Conservation (phyloP, 257 asterid species). For the Nicotiana tabacum region DNA sequence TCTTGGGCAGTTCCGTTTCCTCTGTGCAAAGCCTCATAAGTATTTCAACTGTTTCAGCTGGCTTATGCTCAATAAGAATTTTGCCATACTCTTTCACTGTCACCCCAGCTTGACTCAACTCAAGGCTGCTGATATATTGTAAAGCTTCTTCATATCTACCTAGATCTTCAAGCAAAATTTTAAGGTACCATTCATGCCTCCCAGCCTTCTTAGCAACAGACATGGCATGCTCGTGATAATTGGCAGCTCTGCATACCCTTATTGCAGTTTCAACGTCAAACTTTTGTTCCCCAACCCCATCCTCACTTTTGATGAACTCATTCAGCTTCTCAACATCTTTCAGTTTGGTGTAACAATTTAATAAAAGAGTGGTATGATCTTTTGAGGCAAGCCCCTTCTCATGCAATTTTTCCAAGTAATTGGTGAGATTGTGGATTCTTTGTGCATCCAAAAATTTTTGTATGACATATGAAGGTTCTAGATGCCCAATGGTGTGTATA, state of each 20-base stretch:
- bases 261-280: slow-evolving; percentile 97
- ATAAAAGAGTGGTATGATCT: slow-evolving; percentile 92
- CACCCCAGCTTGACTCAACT: slow-evolving; percentile 93
- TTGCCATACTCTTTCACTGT: slow-evolving; percentile 93
- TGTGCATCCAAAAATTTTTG: slow-evolving; percentile 98
- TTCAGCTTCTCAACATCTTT: slow-evolving; percentile 91
- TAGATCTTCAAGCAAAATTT: slow-evolving; percentile 91
- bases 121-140: slow-evolving; percentile 81
- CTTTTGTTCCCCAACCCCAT: slow-evolving; percentile 70
- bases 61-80: slow-evolving; percentile 85
- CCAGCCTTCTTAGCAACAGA: slow-evolving; percentile 96
- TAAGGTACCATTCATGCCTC: slow-evolving; percentile 89
- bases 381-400: slow-evolving; percentile 93
- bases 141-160: slow-evolving; percentile 90
- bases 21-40: slow-evolving; percentile 92
- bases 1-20: slow-evolving; percentile 61
- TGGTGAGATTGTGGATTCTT: slow-evolving; percentile 85
- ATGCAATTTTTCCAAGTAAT: slow-evolving; percentile 89
- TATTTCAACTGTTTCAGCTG: slow-evolving; percentile 74
- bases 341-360: slow-evolving; percentile 90
- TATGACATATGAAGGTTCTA: slow-evolving; percentile 92
- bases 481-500: slow-evolving; percentile 81
- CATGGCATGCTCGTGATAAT: slow-evolving; percentile 98
- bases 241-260: slow-evolving; percentile 94
- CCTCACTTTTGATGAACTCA: slow-evolving; percentile 80